phyloP scores from a whole-genome alignment of 2,329 filamentous ascomycete species.

The Fusarium sp. region DNA sequence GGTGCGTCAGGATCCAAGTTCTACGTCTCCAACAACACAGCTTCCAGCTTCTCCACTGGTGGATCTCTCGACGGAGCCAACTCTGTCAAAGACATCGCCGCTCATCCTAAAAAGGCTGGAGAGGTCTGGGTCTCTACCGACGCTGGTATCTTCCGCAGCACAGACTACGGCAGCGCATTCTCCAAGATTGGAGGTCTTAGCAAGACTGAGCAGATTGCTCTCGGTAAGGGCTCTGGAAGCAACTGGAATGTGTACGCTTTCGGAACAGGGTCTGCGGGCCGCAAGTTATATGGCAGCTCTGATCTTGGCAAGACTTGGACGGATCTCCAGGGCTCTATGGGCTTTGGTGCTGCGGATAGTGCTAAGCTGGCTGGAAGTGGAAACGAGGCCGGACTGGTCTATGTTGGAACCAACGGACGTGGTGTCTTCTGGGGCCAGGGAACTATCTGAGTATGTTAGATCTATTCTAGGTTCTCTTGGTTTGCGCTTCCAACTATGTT shows the following conservation, averaged over 20 bases:
- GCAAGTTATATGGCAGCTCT: slow-evolving; percentile 55
- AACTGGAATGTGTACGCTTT: slow-evolving; percentile 59
- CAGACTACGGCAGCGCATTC: slow-evolving; percentile 59
- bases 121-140: slow-evolving; percentile 67
- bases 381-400: slow-evolving; percentile 55
- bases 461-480: not conserved
- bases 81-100: slow-evolving; percentile 62
- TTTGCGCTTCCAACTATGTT: not conserved
- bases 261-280: slow-evolving; percentile 52
- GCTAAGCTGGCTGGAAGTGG: slow-evolving; percentile 54
- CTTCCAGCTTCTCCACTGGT: slow-evolving; percentile 53
- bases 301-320: slow-evolving; percentile 55
- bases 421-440: slow-evolving; percentile 50
- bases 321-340: slow-evolving; percentile 54
- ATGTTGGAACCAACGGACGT: slow-evolving; percentile 60
- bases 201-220: slow-evolving; percentile 53
- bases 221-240: slow-evolving; percentile 51
- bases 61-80: slow-evolving; percentile 51
- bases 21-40: slow-evolving; percentile 61
- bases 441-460: not conserved
- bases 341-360: slow-evolving; percentile 55
- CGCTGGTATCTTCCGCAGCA: slow-evolving; percentile 61
- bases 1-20: slow-evolving; percentile 55
- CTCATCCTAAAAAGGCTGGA: slow-evolving; percentile 64
- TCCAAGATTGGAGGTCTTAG: slow-evolving; percentile 49